These are phyloP conservation scores for peach (Prunus persica) DNA, from an alignment of 306 rosid species.

Conservation along the genomic window Prunus_persica_NCBIv2 NC_034013.1:16869501-16870000, in stretches of 20 bases:
- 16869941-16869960: slow-evolving; percentile 5
- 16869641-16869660: background rate
- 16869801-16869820: background rate
- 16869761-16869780: background rate
- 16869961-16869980: slow-evolving; percentile 64
- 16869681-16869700: background rate
- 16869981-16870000: slow-evolving; percentile 82
- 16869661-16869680: background rate
- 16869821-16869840: too few species aligned
- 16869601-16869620: background rate
- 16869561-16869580: background rate
- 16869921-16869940: background rate
- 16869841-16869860: background rate
- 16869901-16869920: background rate
- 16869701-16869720: background rate
- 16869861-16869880: background rate
- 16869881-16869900: background rate
- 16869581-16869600: background rate
- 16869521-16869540: background rate
- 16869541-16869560: slow-evolving; percentile 3
- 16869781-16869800: background rate
- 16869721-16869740: background rate
- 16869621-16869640: background rate
- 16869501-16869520: background rate
- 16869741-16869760: background rate